phyloP scores from a whole-genome alignment of 345 rosid species.

The Hirschfeldia incana region DNA sequence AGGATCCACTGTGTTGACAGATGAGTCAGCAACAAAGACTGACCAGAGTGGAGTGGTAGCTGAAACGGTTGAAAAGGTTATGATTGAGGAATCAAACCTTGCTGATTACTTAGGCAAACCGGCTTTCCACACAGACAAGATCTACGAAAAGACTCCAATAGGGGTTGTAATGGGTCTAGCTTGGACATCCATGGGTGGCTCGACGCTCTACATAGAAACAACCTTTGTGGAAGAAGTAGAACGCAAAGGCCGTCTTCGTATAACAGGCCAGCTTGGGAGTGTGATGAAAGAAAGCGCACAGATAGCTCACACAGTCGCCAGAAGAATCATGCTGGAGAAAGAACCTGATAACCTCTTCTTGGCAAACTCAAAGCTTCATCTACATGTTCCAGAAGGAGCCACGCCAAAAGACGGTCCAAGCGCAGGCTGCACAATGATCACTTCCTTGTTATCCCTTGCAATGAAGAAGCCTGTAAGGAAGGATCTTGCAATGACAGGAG shows the following conservation, averaged over 20 bases:
- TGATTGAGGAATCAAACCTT: constrained; percentile 58
- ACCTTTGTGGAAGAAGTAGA: constrained; percentile 68
- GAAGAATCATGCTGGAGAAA: constrained; percentile 64
- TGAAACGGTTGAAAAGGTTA: constrained; percentile 35
- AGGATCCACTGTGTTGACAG: neutral
- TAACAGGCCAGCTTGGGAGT: constrained; percentile 87
- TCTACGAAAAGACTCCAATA: constrained; percentile 71
- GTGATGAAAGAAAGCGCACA: constrained; percentile 95
- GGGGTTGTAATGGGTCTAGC: constrained; percentile 96
- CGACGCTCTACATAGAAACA: constrained; percentile 87
- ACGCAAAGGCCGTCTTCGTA: constrained; percentile 65
- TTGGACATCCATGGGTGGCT: constrained; percentile 95
- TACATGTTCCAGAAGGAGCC: constrained; percentile 88
- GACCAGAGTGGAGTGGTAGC: constrained; percentile 24
- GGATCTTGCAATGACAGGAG: constrained; percentile 94
- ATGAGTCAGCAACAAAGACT: constrained; percentile 29
- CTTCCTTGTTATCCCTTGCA: constrained; percentile 84
- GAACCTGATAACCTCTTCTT: constrained; percentile 65
- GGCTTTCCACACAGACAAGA: constrained; percentile 67
- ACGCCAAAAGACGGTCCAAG: constrained; percentile 91
- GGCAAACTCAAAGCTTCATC: constrained; percentile 70
- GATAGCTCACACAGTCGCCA: constrained; percentile 79
- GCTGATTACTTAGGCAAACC: constrained; percentile 78
- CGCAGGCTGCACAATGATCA: constrained; percentile 93
- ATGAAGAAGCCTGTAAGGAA: constrained; percentile 62